Base-by-base conservation (phyloP, 2,329 filamentous ascomycete genomes). In the Aspergillus carbonarius region DNA sequence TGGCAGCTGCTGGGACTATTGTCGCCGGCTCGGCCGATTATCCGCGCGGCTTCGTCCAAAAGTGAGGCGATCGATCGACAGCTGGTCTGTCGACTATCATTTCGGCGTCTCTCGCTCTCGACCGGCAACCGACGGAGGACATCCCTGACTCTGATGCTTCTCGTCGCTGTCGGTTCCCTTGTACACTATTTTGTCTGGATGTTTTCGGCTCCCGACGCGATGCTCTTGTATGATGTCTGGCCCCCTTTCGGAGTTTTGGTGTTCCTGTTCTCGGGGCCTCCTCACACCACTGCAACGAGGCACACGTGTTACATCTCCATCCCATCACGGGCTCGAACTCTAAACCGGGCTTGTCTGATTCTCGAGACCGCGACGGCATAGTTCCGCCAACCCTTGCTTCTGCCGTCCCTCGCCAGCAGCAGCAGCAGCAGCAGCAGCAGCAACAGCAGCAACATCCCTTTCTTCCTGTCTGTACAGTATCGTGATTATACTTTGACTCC, bases 61-160 rank as follows among this genome's bases (percentile, higher is more conserved):
- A 66, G 66, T 68, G 66, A 68, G 66, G 66, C 66, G 66, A 58
- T 42, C 32, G 64, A 68, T 68, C 65, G 65, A 60, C 65, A 57
- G 37, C 48, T 40, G 50, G 50, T 59, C 46, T 48, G 32, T 49
- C 50, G 40, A 34, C 54, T 53, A 42, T 62, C 50, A 34, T 48
- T 60, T 49, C 32, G 39, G 25, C 46, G 10, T 25, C 46, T 58
- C 50, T 59, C 48, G 48, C 58, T 63, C 62, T 62, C 55, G 62
- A 64, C 58, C 54, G 55, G 53, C 50, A 48, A 35, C 39, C 52
- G 35, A 56, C 60, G 48, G 56, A 56, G 48, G 20, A 35, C 58
- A 44, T 40, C 55, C 48, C 35, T 54, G 46, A 54, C 27, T 17
- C 20, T 15, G 48, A 27, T 48, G 48, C 30, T 37, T 51, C 27